Base-by-base conservation (phyloP, 495 filamentous ascomycete species). In the Penicillium maclennaniae region DNA sequence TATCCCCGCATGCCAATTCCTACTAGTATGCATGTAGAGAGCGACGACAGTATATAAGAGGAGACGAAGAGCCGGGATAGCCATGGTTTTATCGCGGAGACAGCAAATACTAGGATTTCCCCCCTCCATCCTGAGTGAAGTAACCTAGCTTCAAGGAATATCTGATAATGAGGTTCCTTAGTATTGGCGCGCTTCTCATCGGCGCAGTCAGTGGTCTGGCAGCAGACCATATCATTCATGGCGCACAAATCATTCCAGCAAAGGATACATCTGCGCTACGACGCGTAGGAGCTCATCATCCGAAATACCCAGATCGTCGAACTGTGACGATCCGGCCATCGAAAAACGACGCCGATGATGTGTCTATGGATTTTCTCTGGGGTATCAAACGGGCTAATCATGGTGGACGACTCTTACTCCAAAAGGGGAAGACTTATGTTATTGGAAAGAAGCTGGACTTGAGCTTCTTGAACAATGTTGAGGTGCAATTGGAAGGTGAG, bases 401-500 rank as follows among this genome's bases (percentile, higher is more conserved):
- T 31, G 81, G 80, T 12, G 81, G 81, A 15, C 68, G 73, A 20
- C 57, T 83, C 16, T 58, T 76, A 14, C 65, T 83, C 4, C 63
- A 80, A 49, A 74, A 77, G 54, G 73, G 72, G 4, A 59, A 80
- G 60, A 75, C 61, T 6, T 83, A 79, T 60, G 66, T 84, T 4
- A 76, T 84, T 54, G 79, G 79, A 15, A 76, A 77, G 63, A 80
- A 77, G 49, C 60, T 84, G 17, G 78, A 83, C 57, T 50, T 83
- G 47, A 81, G 72, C 9, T 83, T 83, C 52, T 63, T 83, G 50
- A 55, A 82, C 56, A 65, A 83, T 47, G 63, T 83, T n/a, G 72
- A 83, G 37, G 69, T 84, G 34, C 74, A 76, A 38, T 67, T 83
- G 48, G 80, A 84, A 39, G 81, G 80, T 40, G 73, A 81, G 63